Conservation (phyloP, 2,329 filamentous ascomycete genomes). For the Hymenoscyphus fraxineus region DNA sequence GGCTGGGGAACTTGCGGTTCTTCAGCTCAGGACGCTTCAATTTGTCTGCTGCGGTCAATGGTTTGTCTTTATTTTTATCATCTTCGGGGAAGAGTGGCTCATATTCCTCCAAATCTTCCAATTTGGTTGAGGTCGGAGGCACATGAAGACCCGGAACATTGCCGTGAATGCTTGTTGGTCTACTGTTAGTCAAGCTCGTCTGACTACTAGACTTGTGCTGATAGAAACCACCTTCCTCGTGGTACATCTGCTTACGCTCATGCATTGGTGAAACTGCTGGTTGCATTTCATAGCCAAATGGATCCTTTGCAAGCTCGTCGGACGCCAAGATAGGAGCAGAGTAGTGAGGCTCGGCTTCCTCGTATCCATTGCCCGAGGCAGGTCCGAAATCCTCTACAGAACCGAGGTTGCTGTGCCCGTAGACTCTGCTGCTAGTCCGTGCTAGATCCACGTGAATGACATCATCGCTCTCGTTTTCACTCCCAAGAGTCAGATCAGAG, state of each 20-base stretch:
- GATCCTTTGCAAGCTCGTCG: conserved; percentile 78
- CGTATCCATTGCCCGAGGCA: conserved; percentile 40
- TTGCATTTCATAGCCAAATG: conserved; percentile 63
- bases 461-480: conserved; percentile 49
- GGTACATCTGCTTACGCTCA: conserved; percentile 58
- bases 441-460: conserved; percentile 73
- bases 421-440: conserved; percentile 43
- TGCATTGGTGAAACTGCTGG: conserved; percentile 77
- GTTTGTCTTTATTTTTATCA: conserved; percentile 48
- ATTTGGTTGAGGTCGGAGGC: conserved; percentile 57
- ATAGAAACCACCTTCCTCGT: conserved; percentile 49
- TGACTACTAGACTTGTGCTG: conserved; percentile 45
- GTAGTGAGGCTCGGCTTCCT: conserved; percentile 54
- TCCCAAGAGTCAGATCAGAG: conserved; percentile 36
- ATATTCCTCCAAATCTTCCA: conserved; percentile 90
- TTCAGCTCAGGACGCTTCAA: conserved; percentile 53
- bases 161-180: conserved; percentile 59
- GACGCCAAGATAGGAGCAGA: conserved; percentile 80
- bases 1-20: conserved; percentile 78
- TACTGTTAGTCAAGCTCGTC: conserved; percentile 42
- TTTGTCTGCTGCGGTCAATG: conserved; percentile 49
- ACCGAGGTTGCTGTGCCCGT: conserved; percentile 40
- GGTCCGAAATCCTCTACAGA: conserved; percentile 48
- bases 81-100: conserved; percentile 91
- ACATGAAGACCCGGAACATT: conserved; percentile 43